phyloP scores from a whole-genome alignment of 208 protist species.

The Borovskyia barvae region DNA sequence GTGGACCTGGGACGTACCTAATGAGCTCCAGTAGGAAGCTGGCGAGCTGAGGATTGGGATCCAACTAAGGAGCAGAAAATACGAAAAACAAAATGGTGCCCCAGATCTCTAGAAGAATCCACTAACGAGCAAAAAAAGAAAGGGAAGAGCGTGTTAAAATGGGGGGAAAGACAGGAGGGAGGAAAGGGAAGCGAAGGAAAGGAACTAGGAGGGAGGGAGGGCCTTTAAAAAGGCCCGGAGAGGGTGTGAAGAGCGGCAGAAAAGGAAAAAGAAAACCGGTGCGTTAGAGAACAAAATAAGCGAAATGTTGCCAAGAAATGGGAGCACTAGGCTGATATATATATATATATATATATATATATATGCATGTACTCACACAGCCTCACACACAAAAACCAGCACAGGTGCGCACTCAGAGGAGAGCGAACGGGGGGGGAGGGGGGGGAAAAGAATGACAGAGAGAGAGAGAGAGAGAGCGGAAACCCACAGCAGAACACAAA shows the following conservation, averaged over 20 bases:
- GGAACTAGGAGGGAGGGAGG: neutral
- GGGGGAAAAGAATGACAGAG: neutral
- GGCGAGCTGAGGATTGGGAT: too few species aligned
- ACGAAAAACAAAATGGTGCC: neutral
- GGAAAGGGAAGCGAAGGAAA: neutral
- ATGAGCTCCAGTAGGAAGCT: too few species aligned
- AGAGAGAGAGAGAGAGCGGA: neutral
- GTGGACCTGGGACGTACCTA: too few species aligned
- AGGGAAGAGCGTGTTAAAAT: neutral
- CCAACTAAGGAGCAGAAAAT: constrained; percentile 6
- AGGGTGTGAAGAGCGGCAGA: neutral
- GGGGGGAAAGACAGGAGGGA: neutral
- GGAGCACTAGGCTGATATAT: neutral
- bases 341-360: neutral
- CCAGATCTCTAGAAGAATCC: neutral
- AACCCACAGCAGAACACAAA: neutral
- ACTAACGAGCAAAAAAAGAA: neutral
- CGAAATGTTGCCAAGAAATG: too few species aligned
- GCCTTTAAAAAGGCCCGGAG: neutral
- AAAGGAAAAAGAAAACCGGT: neutral
- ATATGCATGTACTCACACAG: too few species aligned
- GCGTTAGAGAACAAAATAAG: neutral
- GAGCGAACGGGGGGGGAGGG: too few species aligned
- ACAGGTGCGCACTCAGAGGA: too few species aligned
- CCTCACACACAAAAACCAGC: too few species aligned